Percentiles rank a stretch among this genome's conserved stretches.
Conservation (phyloP, 2,329 filamentous ascomycete genomes). For the Aspergillus ibericus region DNA sequence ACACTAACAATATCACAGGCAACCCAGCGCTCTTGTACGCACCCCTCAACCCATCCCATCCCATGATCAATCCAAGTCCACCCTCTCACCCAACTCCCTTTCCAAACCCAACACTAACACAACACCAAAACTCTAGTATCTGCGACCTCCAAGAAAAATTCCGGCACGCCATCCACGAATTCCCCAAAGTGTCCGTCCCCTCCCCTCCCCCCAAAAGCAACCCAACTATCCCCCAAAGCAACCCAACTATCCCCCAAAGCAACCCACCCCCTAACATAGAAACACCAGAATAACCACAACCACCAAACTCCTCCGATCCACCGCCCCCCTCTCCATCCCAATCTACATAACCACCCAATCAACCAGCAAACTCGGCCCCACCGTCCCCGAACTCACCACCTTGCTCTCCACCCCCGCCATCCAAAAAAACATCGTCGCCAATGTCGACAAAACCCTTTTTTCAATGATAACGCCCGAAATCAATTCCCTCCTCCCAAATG, state of each 20-base stretch:
- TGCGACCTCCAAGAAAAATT: conserved; percentile 97
- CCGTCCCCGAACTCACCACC: conserved; percentile 69
- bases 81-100: neutral
- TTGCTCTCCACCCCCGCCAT: conserved; percentile 33
- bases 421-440: conserved; percentile 41
- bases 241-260: no score
- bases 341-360: conserved; percentile 87
- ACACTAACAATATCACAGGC: conserved; percentile 28
- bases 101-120: neutral
- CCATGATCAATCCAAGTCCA: neutral
- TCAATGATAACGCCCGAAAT: conserved; percentile 80
- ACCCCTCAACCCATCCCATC: neutral
- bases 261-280: no score
- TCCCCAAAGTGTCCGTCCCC: conserved; percentile 68
- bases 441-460: conserved; percentile 85
- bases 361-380: conserved; percentile 72
- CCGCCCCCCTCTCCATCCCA: conserved; percentile 59
- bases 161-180: conserved; percentile 77
- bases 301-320: conserved; percentile 67
- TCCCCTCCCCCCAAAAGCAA: neutral
- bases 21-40: conserved; percentile 51
- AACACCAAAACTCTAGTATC: conserved; percentile 57
- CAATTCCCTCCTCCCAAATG: conserved; percentile 35
- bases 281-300: conserved; percentile 65
- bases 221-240: neutral